These are phyloP conservation scores for Raffaelea arxii DNA, from an alignment of 2,329 filamentous ascomycete species.

Conservation along the genomic window DNA sequence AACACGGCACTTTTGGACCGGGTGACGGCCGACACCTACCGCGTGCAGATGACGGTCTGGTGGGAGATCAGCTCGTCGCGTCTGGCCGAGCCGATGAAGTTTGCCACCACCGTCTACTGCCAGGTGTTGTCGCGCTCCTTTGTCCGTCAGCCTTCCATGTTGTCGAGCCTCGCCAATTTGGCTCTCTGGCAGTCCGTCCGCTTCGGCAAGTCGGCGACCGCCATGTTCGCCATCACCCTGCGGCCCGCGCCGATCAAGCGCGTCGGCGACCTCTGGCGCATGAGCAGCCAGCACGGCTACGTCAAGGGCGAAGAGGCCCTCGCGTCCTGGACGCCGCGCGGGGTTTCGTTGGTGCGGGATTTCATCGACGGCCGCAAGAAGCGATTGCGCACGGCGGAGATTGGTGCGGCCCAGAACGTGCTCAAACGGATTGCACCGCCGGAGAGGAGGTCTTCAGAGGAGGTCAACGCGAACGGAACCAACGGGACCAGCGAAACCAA, in stretches of 20 bases:
- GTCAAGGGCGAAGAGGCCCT: conserved; percentile 91
- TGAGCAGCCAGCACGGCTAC: conserved; percentile 91
- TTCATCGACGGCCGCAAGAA: conserved; percentile 69
- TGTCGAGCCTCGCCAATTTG: conserved; percentile 73
- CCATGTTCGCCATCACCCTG: conserved; percentile 78
- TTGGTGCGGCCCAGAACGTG: conserved; percentile 63
- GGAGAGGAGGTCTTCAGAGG: conserved; percentile 19
- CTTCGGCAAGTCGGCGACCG: conserved; percentile 77
- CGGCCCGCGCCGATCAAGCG: conserved; percentile 84
- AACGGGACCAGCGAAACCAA: conserved; percentile 11
- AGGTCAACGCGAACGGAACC: not conserved
- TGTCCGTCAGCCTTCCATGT: conserved; percentile 76
- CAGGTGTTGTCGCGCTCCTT: conserved; percentile 80
- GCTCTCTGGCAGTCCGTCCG: conserved; percentile 80
- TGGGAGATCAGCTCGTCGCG: conserved; percentile 77
- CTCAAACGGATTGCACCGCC: conserved; percentile 49
- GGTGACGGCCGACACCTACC: conserved; percentile 84
- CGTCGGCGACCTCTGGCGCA: conserved; percentile 87
- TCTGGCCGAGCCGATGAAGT: conserved; percentile 79
- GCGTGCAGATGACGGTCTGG: conserved; percentile 74
- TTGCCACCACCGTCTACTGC: conserved; percentile 68
- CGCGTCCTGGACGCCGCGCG: conserved; percentile 75
- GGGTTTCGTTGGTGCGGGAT: conserved; percentile 84
- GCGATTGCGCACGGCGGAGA: conserved; percentile 64
- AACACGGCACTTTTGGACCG: conserved; percentile 88